Base-by-base conservation (phyloP, 495 filamentous ascomycete genomes). In the Clavariopsis aquatica region DNA sequence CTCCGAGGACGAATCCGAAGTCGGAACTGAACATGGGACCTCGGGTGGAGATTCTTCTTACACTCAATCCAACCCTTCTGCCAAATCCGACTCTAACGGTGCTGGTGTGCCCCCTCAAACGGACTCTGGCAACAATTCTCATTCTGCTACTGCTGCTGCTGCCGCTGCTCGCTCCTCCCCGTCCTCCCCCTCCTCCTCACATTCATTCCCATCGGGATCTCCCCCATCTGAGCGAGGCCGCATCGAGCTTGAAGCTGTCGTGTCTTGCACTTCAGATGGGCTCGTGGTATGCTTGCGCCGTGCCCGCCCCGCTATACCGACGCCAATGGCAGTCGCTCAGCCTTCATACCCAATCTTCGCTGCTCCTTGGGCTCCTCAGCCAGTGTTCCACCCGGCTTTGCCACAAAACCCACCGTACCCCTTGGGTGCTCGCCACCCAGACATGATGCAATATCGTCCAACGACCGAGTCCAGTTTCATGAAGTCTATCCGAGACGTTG, bases 231-330 rank as follows among this genome's bases (percentile, higher is more conserved):
- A 72, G 45, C 29, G 57, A n/a, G 68, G 54, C 41, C 70, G 64
- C 7, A 78, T 89, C 56, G 91, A 94, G 69, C 77, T 96, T 38
- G 91, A 96, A 75, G 91, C 91, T 13, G 91, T 96, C 20, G 86
- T 95, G 38, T 95, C 91, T 6, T 96, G 91, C 73, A 92, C 91
- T 1, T 95, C 92, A 1, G 92, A 95, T 73, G 91, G 91, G 12
- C 78, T 96, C 13, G 91, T 95, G 9, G 91, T 95, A 19, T 87
- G 93, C 28, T 79, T 96, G 12, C 88, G 91, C 43, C 85, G 83
- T 52, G 90, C 91, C 27, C 81, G 89, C 26, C 87, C 91, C 19
- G 79, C 85, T 2, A 85, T 91, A 43, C 88, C 89, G 17, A 77
- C 79, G 28, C 54, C 72, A 9, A 52, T 69, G 27, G 59, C 70